phyloP scores from a whole-genome alignment of 1,284 basidiomycete genomes.

The Fereydounia khargensis region DNA sequence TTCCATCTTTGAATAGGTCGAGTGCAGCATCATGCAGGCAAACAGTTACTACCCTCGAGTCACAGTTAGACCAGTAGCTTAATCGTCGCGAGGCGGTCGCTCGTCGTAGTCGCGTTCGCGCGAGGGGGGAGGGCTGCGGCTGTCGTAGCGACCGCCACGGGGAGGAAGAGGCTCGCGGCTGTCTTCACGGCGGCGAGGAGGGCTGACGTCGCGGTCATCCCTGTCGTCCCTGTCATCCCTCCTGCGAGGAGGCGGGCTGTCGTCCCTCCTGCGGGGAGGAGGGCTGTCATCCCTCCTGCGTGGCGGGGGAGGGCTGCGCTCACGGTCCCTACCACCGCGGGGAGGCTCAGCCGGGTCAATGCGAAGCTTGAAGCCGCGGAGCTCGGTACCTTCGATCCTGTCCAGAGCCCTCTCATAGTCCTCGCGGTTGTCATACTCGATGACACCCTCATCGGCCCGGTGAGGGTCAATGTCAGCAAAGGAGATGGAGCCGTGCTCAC shows the following conservation, averaged over 20 bases:
- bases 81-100: slow-evolving; percentile 26
- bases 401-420: slow-evolving; percentile 53
- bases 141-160: slow-evolving; percentile 35
- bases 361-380: slow-evolving; percentile 51
- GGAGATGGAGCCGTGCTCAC: slow-evolving; percentile 70
- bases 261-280: slow-evolving; percentile 23
- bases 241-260: slow-evolving; percentile 29
- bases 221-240: slow-evolving; percentile 23
- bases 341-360: slow-evolving; percentile 44
- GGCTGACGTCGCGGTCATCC: slow-evolving; percentile 1
- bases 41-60: too few relatives aligned
- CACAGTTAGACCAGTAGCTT: too few relatives aligned
- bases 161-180: slow-evolving; percentile 37
- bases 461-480: slow-evolving; percentile 52
- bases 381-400: slow-evolving; percentile 53
- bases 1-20: too few relatives aligned
- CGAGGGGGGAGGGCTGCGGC: slow-evolving; percentile 37
- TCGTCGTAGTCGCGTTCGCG: slow-evolving; percentile 38
- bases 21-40: too few relatives aligned
- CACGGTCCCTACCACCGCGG: slow-evolving; percentile 27
- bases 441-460: slow-evolving; percentile 53
- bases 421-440: slow-evolving; percentile 55
- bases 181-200: slow-evolving; percentile 17
- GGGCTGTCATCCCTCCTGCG: slow-evolving; percentile 35
- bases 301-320: slow-evolving; percentile 41